Conservation (phyloP, 768 basidiomycete genomes). For the Amanita rimosa region DNA sequence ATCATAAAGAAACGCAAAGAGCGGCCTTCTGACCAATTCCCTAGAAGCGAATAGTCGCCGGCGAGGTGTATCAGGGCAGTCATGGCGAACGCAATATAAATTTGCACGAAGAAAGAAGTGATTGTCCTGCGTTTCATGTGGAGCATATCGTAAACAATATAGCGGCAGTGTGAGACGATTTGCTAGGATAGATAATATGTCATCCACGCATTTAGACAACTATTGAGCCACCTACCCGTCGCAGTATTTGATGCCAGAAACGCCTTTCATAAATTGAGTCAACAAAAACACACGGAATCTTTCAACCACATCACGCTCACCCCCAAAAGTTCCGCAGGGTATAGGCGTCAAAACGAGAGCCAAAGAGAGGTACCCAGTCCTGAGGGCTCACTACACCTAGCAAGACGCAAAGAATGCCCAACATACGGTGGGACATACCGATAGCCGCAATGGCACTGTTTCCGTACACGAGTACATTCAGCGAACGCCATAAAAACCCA, state of each 20-base stretch:
- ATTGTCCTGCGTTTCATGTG: slow-evolving; percentile 7
- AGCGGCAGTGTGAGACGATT: slow-evolving; percentile 4
- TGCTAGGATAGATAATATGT: neutral
- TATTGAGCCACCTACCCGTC: slow-evolving; percentile 10
- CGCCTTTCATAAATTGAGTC: slow-evolving; percentile 7
- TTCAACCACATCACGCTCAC: slow-evolving; percentile 10
- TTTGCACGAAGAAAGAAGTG: slow-evolving; percentile 10
- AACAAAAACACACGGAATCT: too few species aligned
- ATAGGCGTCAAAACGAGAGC: slow-evolving; percentile 11
- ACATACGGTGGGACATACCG: slow-evolving; percentile 5
- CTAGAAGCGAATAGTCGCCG: slow-evolving; percentile 21
- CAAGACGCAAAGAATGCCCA: slow-evolving; percentile 7
- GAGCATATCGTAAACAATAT: slow-evolving; percentile 2
- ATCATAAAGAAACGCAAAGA: slow-evolving; percentile 17
- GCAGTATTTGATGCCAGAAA: slow-evolving; percentile 15
- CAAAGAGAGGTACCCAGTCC: slow-evolving; percentile 16
- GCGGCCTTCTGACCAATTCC: slow-evolving; percentile 5
- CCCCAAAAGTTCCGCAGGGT: slow-evolving; percentile 15
- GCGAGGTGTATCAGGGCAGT: slow-evolving; percentile 20
- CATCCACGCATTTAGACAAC: neutral
- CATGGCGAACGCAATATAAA: slow-evolving; percentile 18
- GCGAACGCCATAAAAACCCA: slow-evolving; percentile 8
- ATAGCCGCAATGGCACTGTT: slow-evolving; percentile 10
- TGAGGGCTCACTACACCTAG: slow-evolving; percentile 12
- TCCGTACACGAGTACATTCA: slow-evolving; percentile 10